phyloP scores from a whole-genome alignment of 495 filamentous ascomycete species.

The Trichoderma asperelloides region DNA sequence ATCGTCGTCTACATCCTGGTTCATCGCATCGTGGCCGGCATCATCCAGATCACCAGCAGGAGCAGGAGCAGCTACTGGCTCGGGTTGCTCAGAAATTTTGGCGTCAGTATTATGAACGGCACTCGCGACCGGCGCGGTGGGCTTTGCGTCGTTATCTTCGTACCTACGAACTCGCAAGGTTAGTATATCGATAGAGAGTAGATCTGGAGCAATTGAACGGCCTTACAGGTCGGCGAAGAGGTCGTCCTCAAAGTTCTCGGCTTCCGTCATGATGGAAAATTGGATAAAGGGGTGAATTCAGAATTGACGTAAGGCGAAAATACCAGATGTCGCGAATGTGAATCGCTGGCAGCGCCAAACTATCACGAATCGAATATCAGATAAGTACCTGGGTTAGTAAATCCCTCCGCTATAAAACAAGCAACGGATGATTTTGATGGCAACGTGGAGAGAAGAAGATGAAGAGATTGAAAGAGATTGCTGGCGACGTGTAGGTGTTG shows the following conservation, averaged over 20 bases:
- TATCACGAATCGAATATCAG: background rate
- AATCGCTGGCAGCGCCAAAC: background rate
- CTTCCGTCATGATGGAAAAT: constrained; percentile 59
- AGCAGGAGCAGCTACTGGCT: constrained; percentile 20
- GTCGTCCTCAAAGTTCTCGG: constrained; percentile 90
- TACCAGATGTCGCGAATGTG: background rate
- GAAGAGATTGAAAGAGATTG: background rate
- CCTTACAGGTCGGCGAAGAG: constrained; percentile 96
- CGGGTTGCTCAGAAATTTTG: constrained; percentile 26
- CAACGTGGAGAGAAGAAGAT: background rate
- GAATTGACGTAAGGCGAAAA: background rate
- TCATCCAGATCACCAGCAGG: constrained; percentile 29
- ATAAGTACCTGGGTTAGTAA: background rate
- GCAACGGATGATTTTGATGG: background rate
- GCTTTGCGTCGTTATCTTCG: constrained; percentile 63
- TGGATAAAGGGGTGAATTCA: background rate
- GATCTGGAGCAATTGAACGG: background rate
- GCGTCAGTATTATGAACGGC: constrained; percentile 23
- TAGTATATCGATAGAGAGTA: background rate
- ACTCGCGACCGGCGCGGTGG: background rate
- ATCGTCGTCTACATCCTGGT: constrained; percentile 42
- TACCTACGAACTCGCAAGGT: constrained; percentile 49
- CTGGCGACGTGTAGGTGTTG: background rate
- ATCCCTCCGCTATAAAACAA: background rate
- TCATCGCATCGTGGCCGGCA: constrained; percentile 35